phyloP scores from a whole-genome alignment of 768 basidiomycete species.

The Pisolithus marmoratus region DNA sequence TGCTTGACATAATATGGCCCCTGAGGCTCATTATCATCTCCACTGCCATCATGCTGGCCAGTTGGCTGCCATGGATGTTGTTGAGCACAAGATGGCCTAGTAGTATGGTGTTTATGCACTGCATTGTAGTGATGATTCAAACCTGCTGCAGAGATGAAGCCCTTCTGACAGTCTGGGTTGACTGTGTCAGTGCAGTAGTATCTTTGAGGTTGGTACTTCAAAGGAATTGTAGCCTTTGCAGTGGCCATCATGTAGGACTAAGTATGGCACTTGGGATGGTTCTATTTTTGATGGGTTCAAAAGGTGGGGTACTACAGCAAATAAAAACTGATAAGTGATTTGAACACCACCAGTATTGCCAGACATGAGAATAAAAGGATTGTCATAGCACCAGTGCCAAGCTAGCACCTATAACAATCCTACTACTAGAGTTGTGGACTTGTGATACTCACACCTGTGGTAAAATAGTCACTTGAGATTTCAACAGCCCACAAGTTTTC shows the following conservation, averaged over 20 bases:
- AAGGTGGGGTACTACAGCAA: no score
- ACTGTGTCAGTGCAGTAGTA: slow-evolving; percentile 1
- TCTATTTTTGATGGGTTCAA: no score
- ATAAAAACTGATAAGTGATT: no score
- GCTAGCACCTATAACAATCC: no score
- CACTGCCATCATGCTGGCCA: background rate
- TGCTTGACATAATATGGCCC: slow-evolving; percentile 1
- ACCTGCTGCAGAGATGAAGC: background rate
- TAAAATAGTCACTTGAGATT: no score
- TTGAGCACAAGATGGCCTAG: background rate
- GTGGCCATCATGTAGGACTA: no score
- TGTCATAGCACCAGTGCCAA: no score
- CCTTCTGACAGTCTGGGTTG: background rate
- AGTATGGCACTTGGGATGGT: no score
- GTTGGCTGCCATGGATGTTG: background rate
- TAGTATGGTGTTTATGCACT: background rate
- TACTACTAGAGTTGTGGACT: no score
- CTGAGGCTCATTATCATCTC: background rate
- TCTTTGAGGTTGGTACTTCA: background rate
- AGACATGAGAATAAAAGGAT: no score
- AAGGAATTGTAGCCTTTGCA: background rate
- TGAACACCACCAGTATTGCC: background rate
- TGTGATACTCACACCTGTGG: no score
- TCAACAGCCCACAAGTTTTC: no score
- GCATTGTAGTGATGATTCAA: background rate